A percentile compares a stretch with the other conserved stretches of the same genome.
These are phyloP conservation scores for Eudorina sp. DNA, from an alignment of 139 green algal species.

Conservation along the genomic window DNA sequence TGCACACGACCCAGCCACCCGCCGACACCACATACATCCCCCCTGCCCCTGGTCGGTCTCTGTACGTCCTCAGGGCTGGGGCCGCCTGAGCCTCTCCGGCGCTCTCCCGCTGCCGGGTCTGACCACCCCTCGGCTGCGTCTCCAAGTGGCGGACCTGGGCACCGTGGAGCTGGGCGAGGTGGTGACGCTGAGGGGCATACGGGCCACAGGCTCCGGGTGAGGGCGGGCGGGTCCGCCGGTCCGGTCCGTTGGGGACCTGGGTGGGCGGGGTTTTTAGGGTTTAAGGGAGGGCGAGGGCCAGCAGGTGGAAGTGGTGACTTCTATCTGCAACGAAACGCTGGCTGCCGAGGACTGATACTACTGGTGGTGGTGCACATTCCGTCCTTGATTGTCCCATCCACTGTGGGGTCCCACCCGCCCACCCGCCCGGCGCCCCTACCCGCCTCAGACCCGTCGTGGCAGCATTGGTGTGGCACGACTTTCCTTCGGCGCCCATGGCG, in stretches of 20 bases:
- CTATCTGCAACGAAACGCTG: no score
- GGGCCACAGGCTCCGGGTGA: not conserved
- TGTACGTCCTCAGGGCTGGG: not conserved
- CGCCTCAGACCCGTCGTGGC: not conserved
- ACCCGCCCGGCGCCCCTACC: no score
- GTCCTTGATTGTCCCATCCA: no score
- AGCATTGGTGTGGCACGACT: not conserved
- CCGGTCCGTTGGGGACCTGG: not conserved
- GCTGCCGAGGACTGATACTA: no score
- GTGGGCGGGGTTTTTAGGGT: not conserved
- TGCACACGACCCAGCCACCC: no score
- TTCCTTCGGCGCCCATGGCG: not conserved
- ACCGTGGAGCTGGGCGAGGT: not conserved
- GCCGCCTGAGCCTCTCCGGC: not conserved
- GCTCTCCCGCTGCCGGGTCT: not conserved
- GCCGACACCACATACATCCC: no score
- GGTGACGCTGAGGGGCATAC: not conserved
- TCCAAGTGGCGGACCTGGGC: constrained; percentile 5
- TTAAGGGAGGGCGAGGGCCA: no score
- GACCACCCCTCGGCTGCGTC: not conserved
- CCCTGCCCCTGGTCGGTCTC: not conserved
- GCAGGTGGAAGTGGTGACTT: no score
- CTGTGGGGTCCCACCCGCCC: no score
- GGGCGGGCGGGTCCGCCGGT: not conserved
- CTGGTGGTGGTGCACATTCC: no score